Evolutionary conservation across 1,139 yeast species (phyloP).

Genomic region (Lodderomyces orthopsilosis): DNA sequence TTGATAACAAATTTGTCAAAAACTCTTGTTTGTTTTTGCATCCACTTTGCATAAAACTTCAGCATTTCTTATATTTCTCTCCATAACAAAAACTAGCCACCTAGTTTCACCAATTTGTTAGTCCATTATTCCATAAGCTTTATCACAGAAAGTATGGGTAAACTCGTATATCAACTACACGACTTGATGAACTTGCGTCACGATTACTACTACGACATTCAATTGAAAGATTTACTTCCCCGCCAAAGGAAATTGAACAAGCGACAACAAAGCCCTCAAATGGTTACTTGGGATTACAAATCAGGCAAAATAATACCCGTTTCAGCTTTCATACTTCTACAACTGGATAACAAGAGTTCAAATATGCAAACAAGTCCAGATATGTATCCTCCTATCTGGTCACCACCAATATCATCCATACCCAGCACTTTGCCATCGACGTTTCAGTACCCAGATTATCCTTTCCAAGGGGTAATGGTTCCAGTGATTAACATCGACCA

Average conservation of each 20-base stretch:
- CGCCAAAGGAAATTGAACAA: not conserved
- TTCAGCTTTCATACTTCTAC: slow-evolving; percentile 7
- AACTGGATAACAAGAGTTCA: not conserved
- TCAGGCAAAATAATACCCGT: slow-evolving; percentile 6
- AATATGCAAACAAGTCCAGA: not conserved
- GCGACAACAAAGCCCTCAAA: not conserved
- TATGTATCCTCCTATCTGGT: not conserved
- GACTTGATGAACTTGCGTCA: slow-evolving; percentile 10
- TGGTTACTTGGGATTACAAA: not conserved
- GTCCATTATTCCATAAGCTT: too few relatives aligned
- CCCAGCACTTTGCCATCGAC: not conserved
- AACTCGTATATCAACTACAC: slow-evolving; percentile 7
- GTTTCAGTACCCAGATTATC: not conserved
- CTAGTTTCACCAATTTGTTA: too few relatives aligned
- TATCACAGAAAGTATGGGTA: not conserved
- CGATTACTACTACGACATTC: slow-evolving; percentile 5
- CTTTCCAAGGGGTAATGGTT: not conserved
- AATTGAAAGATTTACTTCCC: slow-evolving; percentile 7
- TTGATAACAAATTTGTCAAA: too few relatives aligned
- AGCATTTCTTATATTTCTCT: not conserved
- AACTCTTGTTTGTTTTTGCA: slow-evolving; percentile 2
- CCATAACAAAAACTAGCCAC: not conserved
- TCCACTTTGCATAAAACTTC: not conserved
- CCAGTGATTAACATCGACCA: not conserved
- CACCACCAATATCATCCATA: not conserved